These are phyloP conservation scores for Clavispora santaluciae DNA, from an alignment of 805 yeast species.

Conservation along the genomic window DNA sequence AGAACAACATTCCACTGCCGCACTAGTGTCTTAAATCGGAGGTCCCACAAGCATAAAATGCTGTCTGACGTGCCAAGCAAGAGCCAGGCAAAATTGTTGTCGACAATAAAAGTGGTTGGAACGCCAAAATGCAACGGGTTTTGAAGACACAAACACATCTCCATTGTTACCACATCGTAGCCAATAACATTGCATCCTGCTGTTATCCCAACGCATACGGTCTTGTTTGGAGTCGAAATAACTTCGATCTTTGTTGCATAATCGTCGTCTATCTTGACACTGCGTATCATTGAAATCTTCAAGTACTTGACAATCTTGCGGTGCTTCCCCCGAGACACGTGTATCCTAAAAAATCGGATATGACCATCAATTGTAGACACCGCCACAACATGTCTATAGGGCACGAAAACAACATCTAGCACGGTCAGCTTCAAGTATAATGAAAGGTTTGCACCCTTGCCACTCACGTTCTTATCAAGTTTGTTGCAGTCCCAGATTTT, in stretches of 20 bases:
- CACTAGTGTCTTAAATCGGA: constrained; percentile 57
- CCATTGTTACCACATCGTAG: constrained; percentile 58
- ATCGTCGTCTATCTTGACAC: constrained; percentile 22
- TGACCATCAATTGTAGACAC: constrained; percentile 48
- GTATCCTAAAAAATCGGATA: constrained; percentile 35
- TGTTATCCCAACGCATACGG: constrained; percentile 48
- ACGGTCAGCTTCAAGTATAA: constrained; percentile 48
- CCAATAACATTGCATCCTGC: constrained; percentile 46
- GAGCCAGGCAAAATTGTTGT: constrained; percentile 54
- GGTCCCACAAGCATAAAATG: constrained; percentile 73
- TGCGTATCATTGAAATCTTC: constrained; percentile 15
- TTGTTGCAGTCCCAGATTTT: constrained; percentile 74
- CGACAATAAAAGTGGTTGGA: constrained; percentile 55
- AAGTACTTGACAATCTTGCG: constrained; percentile 26
- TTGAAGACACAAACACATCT: constrained; percentile 34
- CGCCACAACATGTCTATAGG: constrained; percentile 53
- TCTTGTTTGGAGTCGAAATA: constrained; percentile 33
- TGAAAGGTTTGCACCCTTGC: constrained; percentile 41
- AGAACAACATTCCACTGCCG: constrained; percentile 58
- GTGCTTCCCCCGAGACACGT: constrained; percentile 30
- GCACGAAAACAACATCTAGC: constrained; percentile 46
- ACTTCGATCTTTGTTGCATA: constrained; percentile 43
- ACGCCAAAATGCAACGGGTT: constrained; percentile 65
- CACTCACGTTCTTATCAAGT: constrained; percentile 57
- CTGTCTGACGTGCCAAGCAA: constrained; percentile 75